Evolutionary conservation across 805 yeast species (phyloP).

Genomic region (Hanseniaspora vineae): DNA sequence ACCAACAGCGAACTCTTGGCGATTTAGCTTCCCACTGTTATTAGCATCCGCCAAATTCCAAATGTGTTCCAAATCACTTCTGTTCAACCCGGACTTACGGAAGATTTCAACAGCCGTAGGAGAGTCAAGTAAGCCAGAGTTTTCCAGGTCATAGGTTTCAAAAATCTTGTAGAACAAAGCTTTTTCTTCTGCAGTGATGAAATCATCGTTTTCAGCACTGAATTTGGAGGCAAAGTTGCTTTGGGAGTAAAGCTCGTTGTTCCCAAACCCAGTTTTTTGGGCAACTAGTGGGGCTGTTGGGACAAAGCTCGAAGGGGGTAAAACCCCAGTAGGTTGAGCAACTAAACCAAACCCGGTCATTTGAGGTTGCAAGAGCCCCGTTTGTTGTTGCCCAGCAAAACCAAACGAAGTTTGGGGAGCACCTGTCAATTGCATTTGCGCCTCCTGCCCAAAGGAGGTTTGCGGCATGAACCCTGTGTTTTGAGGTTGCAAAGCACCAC

Average conservation of each 20-base stretch:
- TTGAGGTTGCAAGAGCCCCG: slow-evolving; percentile 33
- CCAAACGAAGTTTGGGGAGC: slow-evolving; percentile 21
- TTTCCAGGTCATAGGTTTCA: slow-evolving; percentile 67
- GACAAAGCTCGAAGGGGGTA: slow-evolving; percentile 31
- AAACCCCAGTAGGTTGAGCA: slow-evolving; percentile 61
- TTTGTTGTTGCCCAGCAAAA: slow-evolving; percentile 15
- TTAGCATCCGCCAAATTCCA: slow-evolving; percentile 84
- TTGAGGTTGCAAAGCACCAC: slow-evolving; percentile 22
- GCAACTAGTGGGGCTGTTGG: slow-evolving; percentile 25
- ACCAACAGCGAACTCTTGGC: slow-evolving; percentile 89
- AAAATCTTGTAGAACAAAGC: slow-evolving; percentile 77
- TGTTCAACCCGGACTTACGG: slow-evolving; percentile 78
- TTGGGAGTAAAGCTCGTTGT: slow-evolving; percentile 27
- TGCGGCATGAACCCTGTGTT: slow-evolving; percentile 30
- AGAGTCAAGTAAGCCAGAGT: slow-evolving; percentile 64
- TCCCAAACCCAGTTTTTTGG: slow-evolving; percentile 35
- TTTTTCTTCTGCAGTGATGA: slow-evolving; percentile 80
- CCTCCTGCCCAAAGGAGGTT: slow-evolving; percentile 24
- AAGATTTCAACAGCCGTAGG: slow-evolving; percentile 74
- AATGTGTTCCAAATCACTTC: slow-evolving; percentile 76
- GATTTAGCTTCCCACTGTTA: slow-evolving; percentile 70
- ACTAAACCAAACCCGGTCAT: slow-evolving; percentile 38
- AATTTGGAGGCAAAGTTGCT: slow-evolving; percentile 22
- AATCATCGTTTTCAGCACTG: slow-evolving; percentile 35
- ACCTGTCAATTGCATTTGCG: slow-evolving; percentile 32